phyloP scores from a whole-genome alignment of 352 stramenopile species.

The Phytophthora pluvialis region DNA sequence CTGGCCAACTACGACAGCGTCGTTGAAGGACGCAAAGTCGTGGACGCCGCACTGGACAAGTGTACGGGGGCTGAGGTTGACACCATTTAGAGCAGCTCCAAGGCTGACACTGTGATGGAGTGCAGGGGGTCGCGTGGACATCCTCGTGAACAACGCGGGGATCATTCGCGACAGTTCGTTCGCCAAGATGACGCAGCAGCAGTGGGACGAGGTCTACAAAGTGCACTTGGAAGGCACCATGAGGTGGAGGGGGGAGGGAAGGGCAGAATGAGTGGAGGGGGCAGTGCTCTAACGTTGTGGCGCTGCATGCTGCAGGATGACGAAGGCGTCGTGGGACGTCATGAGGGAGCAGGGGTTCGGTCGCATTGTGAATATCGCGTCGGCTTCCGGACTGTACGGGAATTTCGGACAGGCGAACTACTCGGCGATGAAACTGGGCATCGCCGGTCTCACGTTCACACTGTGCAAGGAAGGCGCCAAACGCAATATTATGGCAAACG shows the following conservation, averaged over 20 bases:
- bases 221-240: conserved; percentile 89
- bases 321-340: conserved; percentile 76
- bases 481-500: conserved; percentile 82
- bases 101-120: background rate
- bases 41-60: conserved; percentile 85
- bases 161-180: conserved; percentile 91
- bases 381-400: conserved; percentile 85
- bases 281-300: background rate
- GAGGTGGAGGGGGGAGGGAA: conserved; percentile 46
- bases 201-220: conserved; percentile 84
- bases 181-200: conserved; percentile 82
- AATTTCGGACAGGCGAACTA: conserved; percentile 93
- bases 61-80: conserved; percentile 40
- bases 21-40: conserved; percentile 72
- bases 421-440: conserved; percentile 89
- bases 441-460: conserved; percentile 93
- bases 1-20: conserved; percentile 83
- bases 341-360: conserved; percentile 86
- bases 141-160: conserved; percentile 95
- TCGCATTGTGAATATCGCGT: conserved; percentile 88
- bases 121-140: conserved; percentile 85
- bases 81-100: background rate
- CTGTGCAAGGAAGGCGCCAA: conserved; percentile 83
- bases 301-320: conserved; percentile 43
- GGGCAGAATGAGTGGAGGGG: background rate